Base-by-base conservation (phyloP, 495 filamentous ascomycete genomes). In the Stereocaulon alpinum region DNA sequence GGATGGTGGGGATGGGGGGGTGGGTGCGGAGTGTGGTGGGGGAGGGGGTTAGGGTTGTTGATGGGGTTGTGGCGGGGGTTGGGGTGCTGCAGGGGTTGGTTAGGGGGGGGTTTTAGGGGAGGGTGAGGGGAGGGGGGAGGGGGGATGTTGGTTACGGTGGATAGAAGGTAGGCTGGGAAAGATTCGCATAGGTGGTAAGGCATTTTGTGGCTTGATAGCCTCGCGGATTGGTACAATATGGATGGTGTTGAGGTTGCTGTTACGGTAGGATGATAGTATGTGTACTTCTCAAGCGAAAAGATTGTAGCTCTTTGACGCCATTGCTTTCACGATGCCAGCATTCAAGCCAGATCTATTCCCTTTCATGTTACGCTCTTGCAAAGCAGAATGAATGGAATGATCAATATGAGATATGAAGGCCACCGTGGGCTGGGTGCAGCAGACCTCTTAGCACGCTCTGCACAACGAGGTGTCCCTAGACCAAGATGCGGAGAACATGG, bases 1-100 rank as follows among this genome's bases (percentile, higher is more conserved):
- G 93, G 5, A 95, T 96, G 93, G 85, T 82, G 24, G 93, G 92
- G 14, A 80, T 97, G 75, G 87, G 92, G 57, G 78, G 84, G 58
- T 85, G 87, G 52, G 89, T 96, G 47, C 77, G 53, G 79, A 80
- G 41, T n/a, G 82, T 84, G 61, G 88, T 87, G 15, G 72, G 78
- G 45, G 68, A 63, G 49, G 68, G 74, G 27, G 78, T 95, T 4
- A 78, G 77, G 67, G 83, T 96, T 62, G 78, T 96, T 40, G 92
- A 96, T 73, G 91, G 91, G 3, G 88, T 96, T 1, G 81, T 82
- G 66, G 86, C 87, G 32, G 92, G 87, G 44, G 79, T 88, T 64
- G 82, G 83, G 41, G 73, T 84, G 69, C 70, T 95, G 58, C 62
- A 66, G 62, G 61, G 58, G 55, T 40, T 64, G 42, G 48, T 64